Percentiles rank a stretch among this genome's conserved stretches.
Conservation (phyloP, 345 rosid species). For the Citrus reticulata region DNA sequence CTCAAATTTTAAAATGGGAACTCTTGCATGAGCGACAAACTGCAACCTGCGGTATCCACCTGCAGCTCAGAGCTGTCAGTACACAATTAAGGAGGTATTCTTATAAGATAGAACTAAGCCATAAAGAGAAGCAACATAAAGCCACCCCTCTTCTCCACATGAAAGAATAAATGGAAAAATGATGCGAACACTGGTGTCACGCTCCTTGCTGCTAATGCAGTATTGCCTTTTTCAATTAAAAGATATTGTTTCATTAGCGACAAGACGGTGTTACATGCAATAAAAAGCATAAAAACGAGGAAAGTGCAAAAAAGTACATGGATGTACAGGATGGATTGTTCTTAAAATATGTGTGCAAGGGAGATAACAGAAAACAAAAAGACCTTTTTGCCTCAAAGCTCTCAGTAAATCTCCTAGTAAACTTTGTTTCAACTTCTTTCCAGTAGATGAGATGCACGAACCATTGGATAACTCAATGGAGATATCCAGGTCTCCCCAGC, state of each 20-base stretch:
- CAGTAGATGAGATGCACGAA: constrained; percentile 54
- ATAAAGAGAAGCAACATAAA: background rate
- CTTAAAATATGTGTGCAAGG: background rate
- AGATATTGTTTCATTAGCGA: background rate
- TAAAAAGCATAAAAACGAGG: background rate
- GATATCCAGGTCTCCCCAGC: constrained; percentile 83
- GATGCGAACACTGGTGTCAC: background rate
- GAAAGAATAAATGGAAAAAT: background rate
- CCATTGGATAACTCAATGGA: constrained; percentile 56
- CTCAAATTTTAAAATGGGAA: constrained; percentile 79
- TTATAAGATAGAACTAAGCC: constrained; percentile 2
- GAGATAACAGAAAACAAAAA: background rate
- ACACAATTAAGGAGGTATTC: background rate
- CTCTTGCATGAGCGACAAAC: constrained; percentile 59
- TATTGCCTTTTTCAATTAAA: background rate
- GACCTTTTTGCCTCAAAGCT: constrained; percentile 64
- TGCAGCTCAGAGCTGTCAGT: constrained; percentile 23
- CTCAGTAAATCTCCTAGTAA: constrained; percentile 50
- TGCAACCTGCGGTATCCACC: constrained; percentile 54
- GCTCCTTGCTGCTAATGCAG: background rate
- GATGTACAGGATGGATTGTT: background rate
- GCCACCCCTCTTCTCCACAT: background rate
- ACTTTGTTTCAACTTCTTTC: constrained; percentile 60
- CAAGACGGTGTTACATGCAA: background rate
- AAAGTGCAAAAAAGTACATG: background rate